A percentile compares a stretch with the other conserved stretches of the same genome.
phyloP scores from a whole-genome alignment of 2,329 filamentous ascomycete genomes.

The Aurifilum marmelostoma region DNA sequence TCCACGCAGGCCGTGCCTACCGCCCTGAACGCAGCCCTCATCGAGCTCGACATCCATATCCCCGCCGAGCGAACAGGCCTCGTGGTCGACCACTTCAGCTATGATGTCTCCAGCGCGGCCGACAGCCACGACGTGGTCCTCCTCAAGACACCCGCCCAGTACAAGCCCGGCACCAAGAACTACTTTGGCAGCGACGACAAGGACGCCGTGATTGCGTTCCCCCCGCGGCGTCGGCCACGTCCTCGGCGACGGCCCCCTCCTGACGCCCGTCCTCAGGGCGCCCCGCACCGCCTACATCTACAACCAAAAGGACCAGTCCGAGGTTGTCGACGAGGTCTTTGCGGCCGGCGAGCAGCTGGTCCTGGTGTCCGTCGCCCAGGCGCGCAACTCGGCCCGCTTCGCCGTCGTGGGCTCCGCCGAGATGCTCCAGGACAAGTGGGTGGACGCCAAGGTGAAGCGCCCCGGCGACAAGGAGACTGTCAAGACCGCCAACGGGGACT shows the following conservation, averaged over 20 bases:
- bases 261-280: constrained; percentile 81
- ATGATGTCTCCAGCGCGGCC: constrained; percentile 74
- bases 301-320: constrained; percentile 84
- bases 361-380: constrained; percentile 85
- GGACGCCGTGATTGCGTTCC: constrained; percentile 72
- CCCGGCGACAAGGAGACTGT: constrained; percentile 52
- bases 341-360: constrained; percentile 82
- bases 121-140: constrained; percentile 90
- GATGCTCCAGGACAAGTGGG: constrained; percentile 87
- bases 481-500: constrained; percentile 78
- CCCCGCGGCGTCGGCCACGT: constrained; percentile 78
- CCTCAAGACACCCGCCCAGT: constrained; percentile 66
- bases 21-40: constrained; percentile 75
- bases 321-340: constrained; percentile 78
- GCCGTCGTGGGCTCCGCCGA: constrained; percentile 84
- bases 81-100: constrained; percentile 95
- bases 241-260: constrained; percentile 75
- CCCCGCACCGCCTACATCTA: constrained; percentile 89
- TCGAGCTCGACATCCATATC: constrained; percentile 88
- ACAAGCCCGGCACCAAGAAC: constrained; percentile 72
- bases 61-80: constrained; percentile 82
- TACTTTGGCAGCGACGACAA: constrained; percentile 70
- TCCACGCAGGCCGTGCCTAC: constrained; percentile 70
- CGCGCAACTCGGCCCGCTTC: constrained; percentile 89
- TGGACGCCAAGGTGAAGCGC: constrained; percentile 76